Evolutionary conservation across 2,329 filamentous ascomycete species (phyloP), one percentile per base, ranked within the genome.

Genomic region (Fusarium bactridioides): DNA sequence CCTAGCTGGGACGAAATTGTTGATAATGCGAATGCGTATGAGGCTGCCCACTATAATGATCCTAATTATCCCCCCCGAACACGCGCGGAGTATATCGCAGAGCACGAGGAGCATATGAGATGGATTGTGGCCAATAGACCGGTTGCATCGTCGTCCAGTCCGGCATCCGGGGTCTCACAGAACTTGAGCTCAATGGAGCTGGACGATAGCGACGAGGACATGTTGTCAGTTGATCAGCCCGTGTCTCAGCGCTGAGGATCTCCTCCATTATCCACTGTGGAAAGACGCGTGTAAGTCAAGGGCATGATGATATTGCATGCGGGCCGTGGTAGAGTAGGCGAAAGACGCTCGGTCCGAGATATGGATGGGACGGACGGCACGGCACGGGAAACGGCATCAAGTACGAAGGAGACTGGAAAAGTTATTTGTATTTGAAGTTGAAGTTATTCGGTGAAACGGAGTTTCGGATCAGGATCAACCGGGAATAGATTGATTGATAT

Each of bases 291-390:
- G 25, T 67, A 61, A 67, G 64, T 66, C 63, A 44, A 33, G 21
- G 18, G 55, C 44, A 51, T 44, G 55, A 43, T 15, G 35, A 31
- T 41, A 25, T 47, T 44, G 58, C 29, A 61, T n/a, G 33, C 35
- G 55, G 29, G 33, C 27, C 18, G 18, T 61, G 16, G n/a, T 13
- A 10, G 33, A 61, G 27, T 29, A 23, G 18, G 41, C 40, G 40
- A 41, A 12, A 61, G 43, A 41, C 43, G 45, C 64, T 63, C 40
- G 57, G 66, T 43, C 66, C 64, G 64, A 18, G 38, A 38, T 8
- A 45, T 67, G 62, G 61, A 67, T 67, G 35, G 38, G 31, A 33
- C 31, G 31, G 27, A 68, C 64, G 66, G 64, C 64, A 68, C 62
- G 47, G 61, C 59, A 64, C 54, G 51, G 59, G 51, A 62, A 33